phyloP scores from a whole-genome alignment of 2,329 filamentous ascomycete genomes.

The Dothideomycetes sp. region DNA sequence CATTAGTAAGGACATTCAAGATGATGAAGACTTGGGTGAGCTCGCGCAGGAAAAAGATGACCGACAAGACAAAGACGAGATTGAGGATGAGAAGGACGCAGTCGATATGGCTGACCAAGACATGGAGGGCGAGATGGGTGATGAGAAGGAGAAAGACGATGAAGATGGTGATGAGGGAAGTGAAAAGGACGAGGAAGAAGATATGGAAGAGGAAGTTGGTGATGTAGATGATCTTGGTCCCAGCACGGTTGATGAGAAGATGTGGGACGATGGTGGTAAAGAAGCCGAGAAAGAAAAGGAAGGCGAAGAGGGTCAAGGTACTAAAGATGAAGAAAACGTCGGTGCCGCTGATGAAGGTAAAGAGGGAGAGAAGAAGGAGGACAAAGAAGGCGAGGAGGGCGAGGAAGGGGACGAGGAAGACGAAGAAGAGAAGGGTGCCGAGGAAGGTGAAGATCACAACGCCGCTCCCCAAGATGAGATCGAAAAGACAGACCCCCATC shows the following conservation, averaged over 20 bases:
- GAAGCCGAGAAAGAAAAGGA: conserved; percentile 75
- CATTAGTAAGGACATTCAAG: conserved; percentile 91
- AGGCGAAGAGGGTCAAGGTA: conserved; percentile 46
- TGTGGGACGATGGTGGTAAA: conserved; percentile 79
- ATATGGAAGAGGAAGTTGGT: conserved; percentile 78
- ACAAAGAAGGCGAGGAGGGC: conserved; percentile 51
- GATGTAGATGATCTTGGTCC: conserved; percentile 86
- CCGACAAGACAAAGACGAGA: conserved; percentile 42
- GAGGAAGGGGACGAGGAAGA: conserved; percentile 44
- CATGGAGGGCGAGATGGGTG: conserved; percentile 72
- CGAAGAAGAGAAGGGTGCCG: conserved; percentile 19
- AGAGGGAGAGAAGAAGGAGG: conserved; percentile 35
- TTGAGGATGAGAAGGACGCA: conserved; percentile 72
- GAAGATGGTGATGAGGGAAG: conserved; percentile 48
- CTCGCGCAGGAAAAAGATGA: conserved; percentile 73
- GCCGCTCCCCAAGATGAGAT: conserved; percentile 52
- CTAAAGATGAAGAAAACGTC: conserved; percentile 35
- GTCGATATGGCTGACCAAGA: conserved; percentile 92
- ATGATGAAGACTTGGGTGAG: conserved; percentile 87
- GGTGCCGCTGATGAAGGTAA: conserved; percentile 35
- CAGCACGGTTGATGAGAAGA: conserved; percentile 89
- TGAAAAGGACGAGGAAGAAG: conserved; percentile 55
- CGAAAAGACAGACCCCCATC: conserved; percentile 60
- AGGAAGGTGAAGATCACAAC: conserved; percentile 42
- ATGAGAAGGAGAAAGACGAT: conserved; percentile 32